Percentiles rank a stretch among this genome's conserved stretches.
Conservation (phyloP, 371 early-diverging fungal genomes). For the Lichtheimia ornata region DNA sequence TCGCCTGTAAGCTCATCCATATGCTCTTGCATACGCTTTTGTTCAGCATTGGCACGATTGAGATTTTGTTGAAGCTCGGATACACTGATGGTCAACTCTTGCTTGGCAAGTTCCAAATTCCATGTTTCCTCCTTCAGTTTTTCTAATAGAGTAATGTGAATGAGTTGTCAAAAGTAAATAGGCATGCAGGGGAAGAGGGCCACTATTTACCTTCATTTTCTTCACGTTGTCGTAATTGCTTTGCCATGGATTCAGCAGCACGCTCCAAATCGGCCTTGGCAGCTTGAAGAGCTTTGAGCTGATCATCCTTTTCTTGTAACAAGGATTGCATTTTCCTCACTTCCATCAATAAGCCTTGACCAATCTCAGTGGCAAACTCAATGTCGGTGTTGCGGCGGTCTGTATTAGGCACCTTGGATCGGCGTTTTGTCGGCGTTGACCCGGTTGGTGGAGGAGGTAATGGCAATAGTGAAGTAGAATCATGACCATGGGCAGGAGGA, state of each 20-base stretch:
- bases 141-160: slow-evolving; percentile 25
- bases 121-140: slow-evolving; percentile 62
- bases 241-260: slow-evolving; percentile 63
- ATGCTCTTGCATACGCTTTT: slow-evolving; percentile 58
- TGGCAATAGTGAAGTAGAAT: slow-evolving; percentile 40
- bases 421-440: slow-evolving; percentile 53
- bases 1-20: slow-evolving; percentile 58
- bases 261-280: slow-evolving; percentile 66
- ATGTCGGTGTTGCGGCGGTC: slow-evolving; percentile 56
- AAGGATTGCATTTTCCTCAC: slow-evolving; percentile 54
- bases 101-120: slow-evolving; percentile 63
- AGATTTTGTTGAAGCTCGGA: slow-evolving; percentile 58
- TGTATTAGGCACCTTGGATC: slow-evolving; percentile 51
- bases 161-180: neutral
- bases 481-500: slow-evolving; percentile 34
- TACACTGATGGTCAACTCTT: slow-evolving; percentile 56
- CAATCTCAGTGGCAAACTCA: slow-evolving; percentile 58
- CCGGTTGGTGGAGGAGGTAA: slow-evolving; percentile 47
- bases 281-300: slow-evolving; percentile 62
- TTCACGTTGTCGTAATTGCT: slow-evolving; percentile 60
- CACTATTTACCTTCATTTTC: slow-evolving; percentile 64
- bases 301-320: slow-evolving; percentile 65
- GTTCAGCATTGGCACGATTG: slow-evolving; percentile 56
- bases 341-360: slow-evolving; percentile 55
- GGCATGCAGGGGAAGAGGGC: neutral